Conservation (phyloP, 164 flowering plant genomes). For the Platanus orientalis region DNA sequence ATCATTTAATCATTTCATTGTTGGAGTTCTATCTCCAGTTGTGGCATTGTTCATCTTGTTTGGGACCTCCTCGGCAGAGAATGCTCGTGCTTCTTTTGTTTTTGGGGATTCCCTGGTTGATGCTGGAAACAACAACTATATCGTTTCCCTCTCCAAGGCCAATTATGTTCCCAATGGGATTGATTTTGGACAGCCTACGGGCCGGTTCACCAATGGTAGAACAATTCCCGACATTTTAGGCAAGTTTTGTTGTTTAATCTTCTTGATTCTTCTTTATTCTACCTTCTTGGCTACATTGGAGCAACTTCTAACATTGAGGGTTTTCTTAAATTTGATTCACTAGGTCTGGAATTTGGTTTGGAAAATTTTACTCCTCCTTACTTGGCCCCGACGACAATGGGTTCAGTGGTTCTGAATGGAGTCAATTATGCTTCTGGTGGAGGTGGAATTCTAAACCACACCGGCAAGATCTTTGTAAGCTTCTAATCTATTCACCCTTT, state of each 20-base stretch:
- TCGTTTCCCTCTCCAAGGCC: conserved; percentile 58
- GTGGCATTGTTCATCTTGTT: too few relatives aligned
- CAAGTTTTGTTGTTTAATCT: conserved; percentile 15
- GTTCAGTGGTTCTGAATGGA: conserved; percentile 36
- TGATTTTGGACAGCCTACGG: conserved; percentile 63
- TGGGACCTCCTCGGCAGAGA: conserved; percentile 17
- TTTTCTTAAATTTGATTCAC: neutral
- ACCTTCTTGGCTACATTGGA: neutral
- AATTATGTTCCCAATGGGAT: conserved; percentile 65
- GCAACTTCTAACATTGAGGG: neutral
- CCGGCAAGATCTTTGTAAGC: conserved; percentile 45
- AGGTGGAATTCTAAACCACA: conserved; percentile 50
- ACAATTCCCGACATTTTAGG: conserved; percentile 68
- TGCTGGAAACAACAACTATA: conserved; percentile 78
- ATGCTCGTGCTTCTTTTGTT: conserved; percentile 49
- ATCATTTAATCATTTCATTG: neutral
- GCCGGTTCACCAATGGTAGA: conserved; percentile 76
- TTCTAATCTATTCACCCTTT: too few relatives aligned
- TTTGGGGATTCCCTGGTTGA: conserved; percentile 88
- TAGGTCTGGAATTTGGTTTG: conserved; percentile 53
- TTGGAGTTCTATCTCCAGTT: conserved; percentile 7
- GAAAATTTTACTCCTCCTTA: conserved; percentile 46
- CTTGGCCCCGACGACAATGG: conserved; percentile 48
- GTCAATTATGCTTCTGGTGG: conserved; percentile 67
- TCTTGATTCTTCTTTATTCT: neutral